These are phyloP conservation scores for Leccinum longicurvipes DNA, from an alignment of 768 basidiomycete species.

Conservation along the genomic window DNA sequence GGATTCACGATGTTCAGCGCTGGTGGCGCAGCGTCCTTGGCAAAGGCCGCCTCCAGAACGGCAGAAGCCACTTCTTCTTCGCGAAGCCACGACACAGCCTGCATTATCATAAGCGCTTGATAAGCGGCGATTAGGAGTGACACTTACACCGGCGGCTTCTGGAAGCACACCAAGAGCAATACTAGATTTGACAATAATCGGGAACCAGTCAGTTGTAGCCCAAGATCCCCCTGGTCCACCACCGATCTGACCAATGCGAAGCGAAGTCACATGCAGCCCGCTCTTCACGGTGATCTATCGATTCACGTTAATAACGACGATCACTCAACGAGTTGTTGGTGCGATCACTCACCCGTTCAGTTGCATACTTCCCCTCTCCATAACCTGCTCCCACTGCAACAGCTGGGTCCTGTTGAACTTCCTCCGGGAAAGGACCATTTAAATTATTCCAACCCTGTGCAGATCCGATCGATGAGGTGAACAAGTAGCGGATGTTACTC, in stretches of 20 bases:
- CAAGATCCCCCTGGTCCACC: slow-evolving; percentile 42
- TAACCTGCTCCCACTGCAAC: slow-evolving; percentile 43
- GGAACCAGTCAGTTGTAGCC: slow-evolving; percentile 46
- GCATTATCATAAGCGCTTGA: neutral
- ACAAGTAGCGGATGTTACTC: slow-evolving; percentile 33
- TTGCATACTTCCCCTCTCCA: slow-evolving; percentile 44
- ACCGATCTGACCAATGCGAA: slow-evolving; percentile 46
- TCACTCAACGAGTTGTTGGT: neutral
- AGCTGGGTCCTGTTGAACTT: slow-evolving; percentile 27
- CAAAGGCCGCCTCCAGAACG: slow-evolving; percentile 30
- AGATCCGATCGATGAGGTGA: slow-evolving; percentile 40
- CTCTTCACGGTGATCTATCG: slow-evolving; percentile 37
- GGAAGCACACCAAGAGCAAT: slow-evolving; percentile 29
- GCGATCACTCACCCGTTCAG: slow-evolving; percentile 33
- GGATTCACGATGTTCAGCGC: slow-evolving; percentile 41
- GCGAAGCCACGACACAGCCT: slow-evolving; percentile 44
- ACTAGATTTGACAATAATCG: slow-evolving; percentile 38
- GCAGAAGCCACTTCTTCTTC: slow-evolving; percentile 36
- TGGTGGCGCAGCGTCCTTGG: slow-evolving; percentile 12
- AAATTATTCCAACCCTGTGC: slow-evolving; percentile 29
- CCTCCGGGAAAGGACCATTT: slow-evolving; percentile 36
- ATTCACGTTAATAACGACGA: neutral
- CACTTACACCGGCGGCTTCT: slow-evolving; percentile 33
- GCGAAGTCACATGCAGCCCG: slow-evolving; percentile 33
- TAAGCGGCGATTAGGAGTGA: neutral